Evolutionary conservation across 179 eudicot species (phyloP).

Genomic region (Silene noctiflora): DNA sequence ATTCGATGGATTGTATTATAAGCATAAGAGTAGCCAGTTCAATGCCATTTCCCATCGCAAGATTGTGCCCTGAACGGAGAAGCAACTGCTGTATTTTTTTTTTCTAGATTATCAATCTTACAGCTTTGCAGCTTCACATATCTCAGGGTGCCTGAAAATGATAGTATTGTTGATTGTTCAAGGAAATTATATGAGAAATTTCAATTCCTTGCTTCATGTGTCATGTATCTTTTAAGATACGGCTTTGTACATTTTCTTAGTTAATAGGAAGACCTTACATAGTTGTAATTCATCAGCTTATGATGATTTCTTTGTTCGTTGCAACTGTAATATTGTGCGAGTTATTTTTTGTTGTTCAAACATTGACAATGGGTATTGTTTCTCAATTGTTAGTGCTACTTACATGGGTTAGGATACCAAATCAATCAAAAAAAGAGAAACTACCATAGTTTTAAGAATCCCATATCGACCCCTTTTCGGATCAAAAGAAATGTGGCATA

Average conservation of each 20-base stretch:
- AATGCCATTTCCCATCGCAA: no score
- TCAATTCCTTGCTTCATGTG: neutral
- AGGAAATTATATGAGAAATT: neutral
- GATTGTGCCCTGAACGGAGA: no score
- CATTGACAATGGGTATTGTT: conserved; percentile 4
- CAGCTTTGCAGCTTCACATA: neutral
- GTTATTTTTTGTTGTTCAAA: neutral
- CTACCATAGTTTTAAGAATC: neutral
- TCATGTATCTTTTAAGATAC: neutral
- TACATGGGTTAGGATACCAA: conserved; percentile 1
- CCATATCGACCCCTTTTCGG: neutral
- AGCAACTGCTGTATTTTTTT: no score
- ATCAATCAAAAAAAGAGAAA: neutral
- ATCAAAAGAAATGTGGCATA: neutral
- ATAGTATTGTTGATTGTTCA: neutral
- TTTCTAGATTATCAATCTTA: neutral
- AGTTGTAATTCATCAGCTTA: neutral
- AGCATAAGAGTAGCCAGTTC: neutral
- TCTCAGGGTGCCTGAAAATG: neutral
- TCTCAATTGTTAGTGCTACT: neutral
- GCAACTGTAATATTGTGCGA: neutral
- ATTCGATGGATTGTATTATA: neutral
- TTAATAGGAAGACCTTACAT: neutral
- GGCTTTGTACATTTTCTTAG: neutral
- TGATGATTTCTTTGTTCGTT: neutral